Evolutionary conservation across 2,329 filamentous ascomycete genomes (phyloP).

Genomic region (Aspergillus viridinutans): DNA sequence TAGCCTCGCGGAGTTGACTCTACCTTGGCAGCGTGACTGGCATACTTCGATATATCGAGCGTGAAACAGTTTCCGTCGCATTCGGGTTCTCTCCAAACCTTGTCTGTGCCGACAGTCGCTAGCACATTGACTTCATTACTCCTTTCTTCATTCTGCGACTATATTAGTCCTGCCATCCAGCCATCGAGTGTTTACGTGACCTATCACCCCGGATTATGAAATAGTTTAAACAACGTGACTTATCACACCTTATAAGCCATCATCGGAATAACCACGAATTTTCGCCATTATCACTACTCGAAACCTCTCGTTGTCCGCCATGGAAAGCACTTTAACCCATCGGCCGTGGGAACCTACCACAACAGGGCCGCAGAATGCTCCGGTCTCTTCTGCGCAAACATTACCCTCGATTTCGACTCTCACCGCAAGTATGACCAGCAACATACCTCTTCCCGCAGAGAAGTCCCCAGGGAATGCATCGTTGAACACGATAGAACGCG

Average conservation of each 20-base stretch:
- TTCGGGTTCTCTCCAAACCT: not conserved
- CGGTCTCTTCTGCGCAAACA: conserved; percentile 37
- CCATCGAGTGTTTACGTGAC: not conserved
- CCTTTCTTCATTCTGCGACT: not conserved
- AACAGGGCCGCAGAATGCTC: conserved; percentile 31
- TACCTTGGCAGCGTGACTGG: not conserved
- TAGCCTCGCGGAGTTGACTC: not conserved
- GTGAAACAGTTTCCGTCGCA: not conserved
- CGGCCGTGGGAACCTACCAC: conserved; percentile 42
- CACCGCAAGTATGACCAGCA: conserved; percentile 40
- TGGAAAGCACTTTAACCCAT: conserved; percentile 40
- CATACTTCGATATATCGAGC: not conserved
- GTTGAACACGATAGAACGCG: conserved; percentile 47
- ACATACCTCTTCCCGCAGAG: conserved; percentile 29
- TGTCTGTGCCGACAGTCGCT: not conserved
- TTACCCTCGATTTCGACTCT: conserved; percentile 47
- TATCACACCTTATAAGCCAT: not conserved
- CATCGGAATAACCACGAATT: not conserved
- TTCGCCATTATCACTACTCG: not conserved
- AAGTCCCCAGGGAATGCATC: conserved; percentile 42
- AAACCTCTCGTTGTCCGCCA: conserved; percentile 15
- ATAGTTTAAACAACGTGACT: not conserved
- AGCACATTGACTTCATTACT: not conserved
- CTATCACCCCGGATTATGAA: not conserved
- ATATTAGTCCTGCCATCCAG: not conserved